Base-by-base conservation (phyloP, 164 flowering plant species). In the Cinnamomum micranthum region DNA sequence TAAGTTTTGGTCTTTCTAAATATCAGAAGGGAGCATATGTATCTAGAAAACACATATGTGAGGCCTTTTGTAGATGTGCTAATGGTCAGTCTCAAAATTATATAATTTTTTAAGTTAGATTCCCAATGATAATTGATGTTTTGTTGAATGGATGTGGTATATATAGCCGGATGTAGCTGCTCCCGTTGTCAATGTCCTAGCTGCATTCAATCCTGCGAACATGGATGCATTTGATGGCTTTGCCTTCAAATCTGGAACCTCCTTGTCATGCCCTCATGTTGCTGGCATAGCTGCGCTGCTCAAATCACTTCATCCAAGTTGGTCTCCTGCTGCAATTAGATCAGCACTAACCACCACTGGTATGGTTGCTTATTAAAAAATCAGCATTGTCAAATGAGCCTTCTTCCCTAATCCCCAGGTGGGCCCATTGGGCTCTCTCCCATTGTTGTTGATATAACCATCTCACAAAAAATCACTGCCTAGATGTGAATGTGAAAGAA, bases 321-420 rank as follows among this genome's bases (percentile, higher is more conserved):
- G 87, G 90, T 77, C 86, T 19, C 88, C 88, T 51, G 90, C 87
- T 13, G 86, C 83, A n/a, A 79, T 86, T 20, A 86, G 74, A 69
- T 87, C 90, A 2, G 86, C 88, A 12, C 69, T 87, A 7, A 50
- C 86, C 68, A 86, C 90, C 12, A 84, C 90, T 24, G 88, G 87
- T 84, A 65, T 50, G 71, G n/a, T 50, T 35, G 19, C 63, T n/a
- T 59, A 59, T 17, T 3, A 9, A 59, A 59, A 59, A 59, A 59
- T n/a, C 14, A 17, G 63, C 63, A 22, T 17, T 19, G 19, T 59
- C 22, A 59, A 59, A n/a, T n/a, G 6, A 17, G 0, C 19, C 22
- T 17, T 4, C 19, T 59, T 59, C 19, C 22, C 63, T 5, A 2
- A 59, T 59, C 20, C 19, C 19, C n/a, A 13, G 5, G n/a, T 17